These are phyloP conservation scores for Arxiozyma telluris DNA, from an alignment of 1,139 yeast species.

Conservation along the genomic window DNA sequence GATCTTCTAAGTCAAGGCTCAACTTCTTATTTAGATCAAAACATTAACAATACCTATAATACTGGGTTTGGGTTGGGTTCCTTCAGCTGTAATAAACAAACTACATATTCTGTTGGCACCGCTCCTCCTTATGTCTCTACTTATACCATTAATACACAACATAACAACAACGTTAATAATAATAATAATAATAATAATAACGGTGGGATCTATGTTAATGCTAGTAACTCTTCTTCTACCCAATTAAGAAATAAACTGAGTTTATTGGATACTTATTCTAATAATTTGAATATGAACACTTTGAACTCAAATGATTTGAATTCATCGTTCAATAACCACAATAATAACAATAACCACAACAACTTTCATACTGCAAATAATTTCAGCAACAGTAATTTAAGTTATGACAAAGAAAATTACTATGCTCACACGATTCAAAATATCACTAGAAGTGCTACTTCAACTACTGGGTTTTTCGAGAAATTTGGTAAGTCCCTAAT, in stretches of 20 bases:
- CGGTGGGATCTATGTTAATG: neutral
- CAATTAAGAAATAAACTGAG: neutral
- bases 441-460: neutral
- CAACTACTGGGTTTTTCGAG: constrained; percentile 27
- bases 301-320: constrained; percentile 3
- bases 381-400: constrained; percentile 1
- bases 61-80: neutral
- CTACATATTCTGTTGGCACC: constrained; percentile 11
- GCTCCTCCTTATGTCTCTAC: constrained; percentile 13
- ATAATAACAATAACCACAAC: neutral
- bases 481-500: constrained; percentile 29
- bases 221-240: neutral
- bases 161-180: neutral
- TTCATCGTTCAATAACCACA: constrained; percentile 1
- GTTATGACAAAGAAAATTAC: constrained; percentile 4
- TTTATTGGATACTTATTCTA: constrained; percentile 1
- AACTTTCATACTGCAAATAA: neutral
- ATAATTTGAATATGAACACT: constrained; percentile 2
- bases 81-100: neutral
- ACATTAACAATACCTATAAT: neutral
- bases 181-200: constrained; percentile 1
- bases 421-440: constrained; percentile 4
- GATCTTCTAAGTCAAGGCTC: constrained; percentile 14
- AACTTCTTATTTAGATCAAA: constrained; percentile 2
- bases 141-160: neutral